Evolutionary conservation across 495 filamentous ascomycete species (phyloP), one percentile per base, ranked within the genome.

Genomic region (Neurospora sp.): DNA sequence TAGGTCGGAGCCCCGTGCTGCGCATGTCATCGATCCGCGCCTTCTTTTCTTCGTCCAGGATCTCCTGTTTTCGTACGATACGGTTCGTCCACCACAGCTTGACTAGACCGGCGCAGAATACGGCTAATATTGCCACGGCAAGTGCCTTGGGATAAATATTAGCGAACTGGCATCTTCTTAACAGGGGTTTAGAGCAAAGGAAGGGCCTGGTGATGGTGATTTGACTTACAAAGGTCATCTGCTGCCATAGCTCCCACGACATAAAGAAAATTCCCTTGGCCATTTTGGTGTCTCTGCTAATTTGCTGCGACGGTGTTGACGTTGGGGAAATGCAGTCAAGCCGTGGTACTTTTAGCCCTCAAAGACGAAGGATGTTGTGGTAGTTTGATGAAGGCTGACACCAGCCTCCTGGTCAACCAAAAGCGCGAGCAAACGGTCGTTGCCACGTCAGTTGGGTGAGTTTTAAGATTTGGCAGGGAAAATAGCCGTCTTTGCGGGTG

Each of bases 161-260:
- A 81, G 80, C 73, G n/a, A n/a, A n/a, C n/a, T n/a, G n/a, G n/a
- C n/a, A n/a, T n/a, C n/a, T n/a, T n/a, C n/a, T n/a, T n/a, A n/a
- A n/a, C n/a, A n/a, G n/a, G n/a, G n/a, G n/a, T n/a, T n/a, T n/a
- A n/a, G n/a, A n/a, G n/a, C n/a, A n/a, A n/a, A n/a, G 18, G 27
- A 54, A 23, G 62, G 16, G n/a, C 7, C 2, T 16, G 35, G 62
- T 73, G 27, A 11, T 71, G 60, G 72, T 46, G 44, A 70, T 41
- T 39, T 40, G 35, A 87, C 93, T 83, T 85, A 98, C 95, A 83
- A 97, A 91, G 75, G 88, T 91, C 89, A 97, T 88, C 86, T 97
- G 91, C 87, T 96, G 89, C 95, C 95, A 98, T 78, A 96, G 82
- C 75, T 87, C 80, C 95, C 94, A 97, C 44, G 83, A 86, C 46